Conservation (phyloP, 345 rosid species). For the Passiflora organensis region DNA sequence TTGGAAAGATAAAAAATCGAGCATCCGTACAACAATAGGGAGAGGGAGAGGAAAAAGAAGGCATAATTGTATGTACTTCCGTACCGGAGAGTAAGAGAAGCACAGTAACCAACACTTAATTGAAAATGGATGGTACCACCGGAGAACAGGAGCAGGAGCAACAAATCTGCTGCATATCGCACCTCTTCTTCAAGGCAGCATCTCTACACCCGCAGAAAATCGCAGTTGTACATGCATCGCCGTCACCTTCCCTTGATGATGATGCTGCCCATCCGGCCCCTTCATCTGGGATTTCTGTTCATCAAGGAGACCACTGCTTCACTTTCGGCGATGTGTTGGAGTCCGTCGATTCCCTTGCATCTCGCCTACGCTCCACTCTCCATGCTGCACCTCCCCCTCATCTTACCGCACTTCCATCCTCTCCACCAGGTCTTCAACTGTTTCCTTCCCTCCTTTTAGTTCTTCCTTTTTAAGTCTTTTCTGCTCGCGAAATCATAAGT, state of each 20-base stretch:
- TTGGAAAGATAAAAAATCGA: no score
- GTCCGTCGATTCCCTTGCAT: constrained; percentile 46
- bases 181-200: constrained; percentile 52
- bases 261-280: constrained; percentile 9
- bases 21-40: no score
- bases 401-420: constrained; percentile 16
- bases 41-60: no score
- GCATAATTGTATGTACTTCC: no score
- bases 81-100: no score
- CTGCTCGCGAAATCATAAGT: neutral
- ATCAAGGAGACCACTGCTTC: constrained; percentile 59
- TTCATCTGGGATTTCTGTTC: constrained; percentile 33
- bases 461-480: neutral
- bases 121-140: neutral
- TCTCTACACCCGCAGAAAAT: constrained; percentile 35
- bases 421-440: constrained; percentile 31
- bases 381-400: constrained; percentile 38
- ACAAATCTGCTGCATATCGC: constrained; percentile 60
- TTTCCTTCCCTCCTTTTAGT: no score
- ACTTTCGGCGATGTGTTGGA: constrained; percentile 46
- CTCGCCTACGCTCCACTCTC: constrained; percentile 51
- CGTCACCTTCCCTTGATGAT: constrained; percentile 4
- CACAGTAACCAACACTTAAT: no score
- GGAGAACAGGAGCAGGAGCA: constrained; percentile 11
- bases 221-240: constrained; percentile 51